Percentiles rank a stretch among this genome's conserved stretches.
Evolutionary conservation across 768 basidiomycete genomes (phyloP).

Genomic region (Boletus subcaerulescens): DNA sequence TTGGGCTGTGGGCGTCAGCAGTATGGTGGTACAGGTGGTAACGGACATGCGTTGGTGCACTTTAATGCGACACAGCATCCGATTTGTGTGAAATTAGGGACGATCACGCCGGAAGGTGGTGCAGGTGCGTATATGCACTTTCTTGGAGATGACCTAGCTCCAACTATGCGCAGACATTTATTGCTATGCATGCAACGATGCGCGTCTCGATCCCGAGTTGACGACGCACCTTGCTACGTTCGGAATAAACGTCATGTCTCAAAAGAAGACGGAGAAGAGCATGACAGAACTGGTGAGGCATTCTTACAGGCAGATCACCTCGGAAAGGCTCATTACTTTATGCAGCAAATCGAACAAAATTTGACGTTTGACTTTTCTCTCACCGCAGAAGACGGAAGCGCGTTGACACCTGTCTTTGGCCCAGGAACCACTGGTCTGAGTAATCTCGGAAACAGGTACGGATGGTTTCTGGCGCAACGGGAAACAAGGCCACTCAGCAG

Average conservation of each 20-base stretch:
- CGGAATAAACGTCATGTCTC: conserved; percentile 79
- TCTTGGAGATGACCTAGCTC: not conserved
- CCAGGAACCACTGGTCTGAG: conserved; percentile 84
- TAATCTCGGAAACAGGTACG: conserved; percentile 88
- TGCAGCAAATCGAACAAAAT: conserved; percentile 94
- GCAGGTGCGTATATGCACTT: conserved; percentile 57
- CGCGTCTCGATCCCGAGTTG: conserved; percentile 74
- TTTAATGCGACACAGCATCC: conserved; percentile 70
- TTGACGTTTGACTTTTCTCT: conserved; percentile 92
- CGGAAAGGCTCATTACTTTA: not conserved
- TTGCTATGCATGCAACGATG: conserved; percentile 89
- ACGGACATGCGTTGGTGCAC: conserved; percentile 86
- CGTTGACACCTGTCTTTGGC: conserved; percentile 85
- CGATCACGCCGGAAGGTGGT: conserved; percentile 91
- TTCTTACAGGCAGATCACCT: not conserved
- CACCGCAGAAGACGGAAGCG: conserved; percentile 80
- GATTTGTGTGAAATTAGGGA: conserved; percentile 90
- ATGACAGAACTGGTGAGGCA: conserved; percentile 86
- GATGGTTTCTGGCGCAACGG: not conserved
- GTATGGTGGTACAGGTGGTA: conserved; percentile 77
- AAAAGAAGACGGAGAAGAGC: conserved; percentile 91
- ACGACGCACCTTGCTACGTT: conserved; percentile 72
- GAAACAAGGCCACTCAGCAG: not conserved
- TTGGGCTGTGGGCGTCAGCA: conserved; percentile 89
- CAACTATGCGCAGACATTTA: conserved; percentile 63